phyloP scores from a whole-genome alignment of 2,329 filamentous ascomycete genomes.

The Cadophora luteo-olivacea region DNA sequence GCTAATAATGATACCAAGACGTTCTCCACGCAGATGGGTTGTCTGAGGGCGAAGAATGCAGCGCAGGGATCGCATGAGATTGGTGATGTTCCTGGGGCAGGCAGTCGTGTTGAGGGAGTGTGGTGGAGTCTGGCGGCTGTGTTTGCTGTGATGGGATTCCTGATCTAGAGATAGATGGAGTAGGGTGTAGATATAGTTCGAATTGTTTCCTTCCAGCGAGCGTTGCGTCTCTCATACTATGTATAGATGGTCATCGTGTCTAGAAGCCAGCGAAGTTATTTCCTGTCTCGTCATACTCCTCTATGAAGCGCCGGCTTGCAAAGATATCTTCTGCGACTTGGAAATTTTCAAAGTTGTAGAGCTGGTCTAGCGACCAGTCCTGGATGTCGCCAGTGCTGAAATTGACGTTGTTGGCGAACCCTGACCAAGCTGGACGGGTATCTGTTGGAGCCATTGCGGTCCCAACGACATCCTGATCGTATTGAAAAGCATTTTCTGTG shows the following conservation, averaged over 20 bases:
- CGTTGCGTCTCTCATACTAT: too few species aligned
- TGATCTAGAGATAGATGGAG: background rate
- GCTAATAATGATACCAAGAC: background rate
- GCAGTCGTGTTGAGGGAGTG: background rate
- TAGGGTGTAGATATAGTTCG: background rate
- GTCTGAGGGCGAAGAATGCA: conserved; percentile 22
- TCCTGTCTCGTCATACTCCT: conserved; percentile 39
- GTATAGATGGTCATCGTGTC: too few species aligned
- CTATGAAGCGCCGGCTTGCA: conserved; percentile 31
- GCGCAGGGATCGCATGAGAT: conserved; percentile 21
- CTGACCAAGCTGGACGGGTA: conserved; percentile 32
- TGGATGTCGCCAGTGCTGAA: conserved; percentile 36
- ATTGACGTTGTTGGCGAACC: conserved; percentile 31
- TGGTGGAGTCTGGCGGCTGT: conserved; percentile 10
- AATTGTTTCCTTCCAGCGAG: too few species aligned
- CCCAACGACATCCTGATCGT: conserved; percentile 24
- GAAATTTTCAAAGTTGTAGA: conserved; percentile 39
- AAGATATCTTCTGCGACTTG: conserved; percentile 32
- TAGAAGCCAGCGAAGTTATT: conserved; percentile 38
- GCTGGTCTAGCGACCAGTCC: conserved; percentile 37
- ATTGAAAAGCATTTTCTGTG: conserved; percentile 32
- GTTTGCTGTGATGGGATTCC: conserved; percentile 6
- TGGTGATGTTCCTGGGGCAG: conserved; percentile 19
- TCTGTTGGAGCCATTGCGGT: conserved; percentile 16
- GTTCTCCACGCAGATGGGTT: conserved; percentile 14